Conservation (phyloP, 2,329 filamentous ascomycete species). For the Daldinia eschscholtzii region DNA sequence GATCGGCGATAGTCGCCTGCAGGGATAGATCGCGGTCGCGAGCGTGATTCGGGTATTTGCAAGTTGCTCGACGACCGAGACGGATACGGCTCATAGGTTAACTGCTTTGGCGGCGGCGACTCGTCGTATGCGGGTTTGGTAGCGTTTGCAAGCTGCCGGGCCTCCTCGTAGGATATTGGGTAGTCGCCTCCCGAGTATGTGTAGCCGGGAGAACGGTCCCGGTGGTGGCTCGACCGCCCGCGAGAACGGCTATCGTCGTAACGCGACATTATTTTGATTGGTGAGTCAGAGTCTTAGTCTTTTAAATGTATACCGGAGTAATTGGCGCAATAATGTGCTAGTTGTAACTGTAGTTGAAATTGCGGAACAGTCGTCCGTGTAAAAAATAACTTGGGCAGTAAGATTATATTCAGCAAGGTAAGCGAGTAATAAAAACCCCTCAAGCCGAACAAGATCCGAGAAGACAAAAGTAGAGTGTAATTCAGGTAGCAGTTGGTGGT, state of each 20-base stretch:
- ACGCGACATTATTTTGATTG: conserved; percentile 45
- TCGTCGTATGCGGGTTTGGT: conserved; percentile 41
- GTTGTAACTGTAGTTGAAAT: background rate
- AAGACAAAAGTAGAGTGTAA: conserved; percentile 11
- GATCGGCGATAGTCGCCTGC: conserved; percentile 37
- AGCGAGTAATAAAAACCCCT: conserved; percentile 8
- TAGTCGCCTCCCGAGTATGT: conserved; percentile 32
- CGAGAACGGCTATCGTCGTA: conserved; percentile 46
- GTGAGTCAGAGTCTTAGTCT: conserved; percentile 24
- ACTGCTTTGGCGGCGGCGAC: conserved; percentile 37
- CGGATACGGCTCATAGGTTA: conserved; percentile 58
- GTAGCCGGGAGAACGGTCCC: conserved; percentile 40
- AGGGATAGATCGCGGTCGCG: conserved; percentile 50
- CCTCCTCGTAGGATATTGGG: conserved; percentile 37
- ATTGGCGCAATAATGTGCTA: conserved; percentile 10
- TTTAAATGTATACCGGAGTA: conserved; percentile 3
- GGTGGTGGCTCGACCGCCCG: conserved; percentile 38
- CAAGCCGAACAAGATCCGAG: conserved; percentile 20
- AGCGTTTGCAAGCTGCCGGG: conserved; percentile 38
- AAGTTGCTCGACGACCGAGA: conserved; percentile 42
- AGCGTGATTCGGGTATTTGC: conserved; percentile 45
- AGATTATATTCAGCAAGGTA: conserved; percentile 6
- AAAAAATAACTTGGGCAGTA: conserved; percentile 6
- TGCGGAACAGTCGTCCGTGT: background rate
- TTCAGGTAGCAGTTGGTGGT: conserved; percentile 9